Evolutionary conservation across 768 basidiomycete species (phyloP), one percentile per base, ranked within the genome.

Genomic region (Candolleomyces efflorescens): DNA sequence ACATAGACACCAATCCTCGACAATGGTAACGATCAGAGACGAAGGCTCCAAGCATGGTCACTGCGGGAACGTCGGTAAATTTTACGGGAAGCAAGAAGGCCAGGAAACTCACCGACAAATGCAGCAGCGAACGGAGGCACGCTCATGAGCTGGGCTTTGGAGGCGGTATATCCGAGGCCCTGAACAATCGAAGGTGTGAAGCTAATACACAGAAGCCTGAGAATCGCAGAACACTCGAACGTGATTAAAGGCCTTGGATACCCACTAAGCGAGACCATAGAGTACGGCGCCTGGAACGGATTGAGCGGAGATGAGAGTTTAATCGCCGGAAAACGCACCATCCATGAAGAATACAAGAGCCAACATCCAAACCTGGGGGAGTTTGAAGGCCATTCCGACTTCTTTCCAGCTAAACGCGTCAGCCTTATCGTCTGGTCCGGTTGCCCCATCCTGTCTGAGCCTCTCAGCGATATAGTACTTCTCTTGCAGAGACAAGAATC

Each of bases 151-250:
- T 88, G 85, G 11, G 83, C 81, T 22, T 72, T 67, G 32, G 80
- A 73, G 0, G 78, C 75, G 2, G 75, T 76, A 66, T 79, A 86
- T 18, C 86, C 86, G 2, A 88, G 76, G 17, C 75, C 73, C 27
- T 81, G 73, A 5, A 92, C 82, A 68, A 92, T 89, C 3, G 86
- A 85, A 5, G 90, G 90, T 7, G 83, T 73, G 69, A 92, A 91
- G 62, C 89, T 83, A 48, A 54, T 60, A 5, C 47, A 44, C 55
- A 26, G 41, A 55, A 32, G 32, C 32, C 5, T 32, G 32, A 32
- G 32, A 7, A 32, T 32, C 32, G 5, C 5, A 32, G 32, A 32
- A 32, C 32, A 5, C 38, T 48, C 27, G 18, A 24, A 56, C 47
- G 41, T n/a, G n/a, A n/a, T n/a, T n/a, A n/a, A 57, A 36, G 48